phyloP scores from a whole-genome alignment of 2,329 filamentous ascomycete species.

The Coniochaeta pulveracea region DNA sequence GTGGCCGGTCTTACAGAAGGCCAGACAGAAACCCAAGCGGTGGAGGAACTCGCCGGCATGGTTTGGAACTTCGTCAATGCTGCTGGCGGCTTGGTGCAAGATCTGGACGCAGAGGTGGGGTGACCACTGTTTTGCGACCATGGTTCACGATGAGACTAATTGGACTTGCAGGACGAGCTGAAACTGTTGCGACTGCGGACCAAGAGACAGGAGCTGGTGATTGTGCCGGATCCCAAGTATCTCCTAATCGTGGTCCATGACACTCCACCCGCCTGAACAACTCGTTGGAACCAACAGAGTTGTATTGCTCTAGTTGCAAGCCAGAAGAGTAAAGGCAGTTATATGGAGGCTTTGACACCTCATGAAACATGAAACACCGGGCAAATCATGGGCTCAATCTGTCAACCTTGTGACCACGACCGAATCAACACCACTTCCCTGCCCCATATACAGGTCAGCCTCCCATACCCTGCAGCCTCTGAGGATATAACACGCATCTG shows the following conservation, averaged over 20 bases:
- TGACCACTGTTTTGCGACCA: too few relatives aligned
- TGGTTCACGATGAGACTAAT: slow-evolving; percentile 3
- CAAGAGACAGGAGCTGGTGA: slow-evolving; percentile 77
- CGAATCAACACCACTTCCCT: too few relatives aligned
- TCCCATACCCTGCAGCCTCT: too few relatives aligned
- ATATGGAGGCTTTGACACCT: too few relatives aligned
- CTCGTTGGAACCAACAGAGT: neutral
- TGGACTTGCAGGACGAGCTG: slow-evolving; percentile 51
- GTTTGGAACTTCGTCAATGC: slow-evolving; percentile 66
- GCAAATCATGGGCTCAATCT: slow-evolving; percentile 2
- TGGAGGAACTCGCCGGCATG: slow-evolving; percentile 63
- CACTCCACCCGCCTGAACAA: slow-evolving; percentile 52
- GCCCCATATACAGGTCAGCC: too few relatives aligned
- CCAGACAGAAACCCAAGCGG: slow-evolving; percentile 40
- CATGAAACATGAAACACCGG: slow-evolving; percentile 9
- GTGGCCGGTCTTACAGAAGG: slow-evolving; percentile 10
- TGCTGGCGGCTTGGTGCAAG: slow-evolving; percentile 58
- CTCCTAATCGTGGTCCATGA: slow-evolving; percentile 72
- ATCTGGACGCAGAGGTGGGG: slow-evolving; percentile 57
- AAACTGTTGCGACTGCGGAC: slow-evolving; percentile 67
- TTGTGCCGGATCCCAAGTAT: slow-evolving; percentile 71
- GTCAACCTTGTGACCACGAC: too few relatives aligned
- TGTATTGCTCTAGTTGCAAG: too few relatives aligned
- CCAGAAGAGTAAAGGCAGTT: neutral
- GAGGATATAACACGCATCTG: too few relatives aligned